These are phyloP conservation scores for Citeromyces nyonsensis DNA, from an alignment of 805 yeast species.

Conservation along the genomic window DNA sequence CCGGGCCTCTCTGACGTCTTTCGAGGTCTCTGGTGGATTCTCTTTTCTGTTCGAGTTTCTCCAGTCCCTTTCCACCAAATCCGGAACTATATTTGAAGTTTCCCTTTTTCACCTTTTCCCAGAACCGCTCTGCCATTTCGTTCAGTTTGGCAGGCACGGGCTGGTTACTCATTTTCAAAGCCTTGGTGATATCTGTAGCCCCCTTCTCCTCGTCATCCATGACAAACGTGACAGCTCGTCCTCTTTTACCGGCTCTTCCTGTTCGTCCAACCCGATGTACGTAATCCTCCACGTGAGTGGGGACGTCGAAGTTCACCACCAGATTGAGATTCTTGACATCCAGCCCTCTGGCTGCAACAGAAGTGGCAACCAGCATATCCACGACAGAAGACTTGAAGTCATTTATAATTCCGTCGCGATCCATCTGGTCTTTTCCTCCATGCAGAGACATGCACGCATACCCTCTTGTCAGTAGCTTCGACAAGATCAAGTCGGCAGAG, in stretches of 20 bases:
- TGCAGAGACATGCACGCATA: constrained; percentile 59
- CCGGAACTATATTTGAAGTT: constrained; percentile 54
- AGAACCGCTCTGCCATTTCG: constrained; percentile 36
- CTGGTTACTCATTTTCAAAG: constrained; percentile 41
- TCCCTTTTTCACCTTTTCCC: constrained; percentile 49
- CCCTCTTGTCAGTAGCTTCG: constrained; percentile 33
- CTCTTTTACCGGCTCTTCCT: constrained; percentile 77
- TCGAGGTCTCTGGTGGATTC: constrained; percentile 33
- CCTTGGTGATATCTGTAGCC: constrained; percentile 56
- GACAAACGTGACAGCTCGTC: constrained; percentile 60
- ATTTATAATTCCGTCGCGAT: constrained; percentile 58
- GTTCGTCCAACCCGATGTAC: constrained; percentile 95
- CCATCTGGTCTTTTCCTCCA: constrained; percentile 84
- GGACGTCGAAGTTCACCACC: constrained; percentile 72
- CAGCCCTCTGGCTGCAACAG: constrained; percentile 88
- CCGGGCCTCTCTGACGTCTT: constrained; percentile 13
- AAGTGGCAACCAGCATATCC: constrained; percentile 73
- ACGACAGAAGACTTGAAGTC: constrained; percentile 50
- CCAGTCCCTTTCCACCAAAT: constrained; percentile 88
- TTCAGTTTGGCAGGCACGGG: constrained; percentile 35
- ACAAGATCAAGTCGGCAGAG: constrained; percentile 60
- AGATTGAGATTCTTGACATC: constrained; percentile 79
- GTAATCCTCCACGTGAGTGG: constrained; percentile 86
- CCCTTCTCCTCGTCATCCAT: constrained; percentile 42
- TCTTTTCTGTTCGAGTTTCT: constrained; percentile 52